A percentile compares a stretch with the other conserved stretches of the same genome.
These are phyloP conservation scores for Neopestalotiopsis clavispora DNA, from an alignment of 2,329 filamentous ascomycete species.

Conservation along the genomic window DNA sequence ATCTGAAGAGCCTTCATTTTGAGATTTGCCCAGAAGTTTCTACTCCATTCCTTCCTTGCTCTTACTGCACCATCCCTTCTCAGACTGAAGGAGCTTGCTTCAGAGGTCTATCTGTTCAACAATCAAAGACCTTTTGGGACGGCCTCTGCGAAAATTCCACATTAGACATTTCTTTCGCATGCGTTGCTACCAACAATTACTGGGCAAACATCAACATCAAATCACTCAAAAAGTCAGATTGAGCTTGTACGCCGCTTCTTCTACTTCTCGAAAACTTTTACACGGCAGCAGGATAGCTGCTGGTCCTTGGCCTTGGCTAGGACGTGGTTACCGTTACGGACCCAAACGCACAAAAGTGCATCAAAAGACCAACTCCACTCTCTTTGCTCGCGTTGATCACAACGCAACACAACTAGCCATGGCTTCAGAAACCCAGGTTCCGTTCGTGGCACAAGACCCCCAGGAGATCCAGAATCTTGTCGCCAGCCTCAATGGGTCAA, in stretches of 20 bases:
- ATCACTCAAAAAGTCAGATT: not conserved
- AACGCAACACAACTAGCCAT: slow-evolving; percentile 14
- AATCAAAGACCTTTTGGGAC: not conserved
- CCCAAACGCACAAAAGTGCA: not conserved
- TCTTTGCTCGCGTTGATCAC: not conserved
- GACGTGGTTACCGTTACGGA: too few species aligned
- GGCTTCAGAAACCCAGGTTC: slow-evolving; percentile 46
- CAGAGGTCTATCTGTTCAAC: too few species aligned
- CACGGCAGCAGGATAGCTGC: not conserved
- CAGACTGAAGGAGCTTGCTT: too few species aligned
- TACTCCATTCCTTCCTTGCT: too few species aligned
- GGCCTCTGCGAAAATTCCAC: not conserved
- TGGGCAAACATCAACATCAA: not conserved
- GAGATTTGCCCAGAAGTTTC: too few species aligned
- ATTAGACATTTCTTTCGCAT: not conserved
- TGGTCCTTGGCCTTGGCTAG: not conserved
- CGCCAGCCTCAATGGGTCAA: slow-evolving; percentile 60
- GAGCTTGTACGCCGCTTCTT: not conserved
- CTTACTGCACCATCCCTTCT: too few species aligned
- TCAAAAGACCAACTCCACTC: slow-evolving; percentile 5
- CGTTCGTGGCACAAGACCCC: slow-evolving; percentile 72
- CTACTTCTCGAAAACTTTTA: not conserved
- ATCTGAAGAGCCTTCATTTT: too few species aligned
- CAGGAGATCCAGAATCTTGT: slow-evolving; percentile 71
- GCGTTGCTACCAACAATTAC: not conserved